These are phyloP conservation scores for Remersonia thermophila DNA, from an alignment of 2,329 filamentous ascomycete species.

Conservation along the genomic window DNA sequence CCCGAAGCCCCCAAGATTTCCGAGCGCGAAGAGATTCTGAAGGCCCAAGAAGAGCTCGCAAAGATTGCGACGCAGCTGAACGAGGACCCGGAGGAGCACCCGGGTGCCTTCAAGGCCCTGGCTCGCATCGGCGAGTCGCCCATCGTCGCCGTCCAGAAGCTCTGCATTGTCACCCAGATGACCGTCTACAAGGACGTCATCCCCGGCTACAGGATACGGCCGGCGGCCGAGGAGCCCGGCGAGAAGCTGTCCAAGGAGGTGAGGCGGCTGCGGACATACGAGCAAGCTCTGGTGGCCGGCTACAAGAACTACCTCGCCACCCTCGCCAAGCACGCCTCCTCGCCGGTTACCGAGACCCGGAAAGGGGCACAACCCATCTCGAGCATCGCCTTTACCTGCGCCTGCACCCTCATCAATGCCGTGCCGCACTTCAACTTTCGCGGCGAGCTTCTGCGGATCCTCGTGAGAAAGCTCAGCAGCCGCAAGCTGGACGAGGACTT, in stretches of 20 bases:
- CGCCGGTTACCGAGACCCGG: slow-evolving; percentile 26
- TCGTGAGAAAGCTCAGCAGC: slow-evolving; percentile 71
- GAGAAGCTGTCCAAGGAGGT: slow-evolving; percentile 90
- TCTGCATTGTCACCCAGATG: slow-evolving; percentile 76
- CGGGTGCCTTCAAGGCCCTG: slow-evolving; percentile 64
- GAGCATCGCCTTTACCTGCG: slow-evolving; percentile 71
- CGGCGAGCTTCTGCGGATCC: slow-evolving; percentile 70
- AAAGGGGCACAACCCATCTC: slow-evolving; percentile 40
- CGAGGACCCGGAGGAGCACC: slow-evolving; percentile 86
- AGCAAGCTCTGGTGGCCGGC: slow-evolving; percentile 72
- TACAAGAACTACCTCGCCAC: slow-evolving; percentile 79
- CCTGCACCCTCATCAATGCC: slow-evolving; percentile 64
- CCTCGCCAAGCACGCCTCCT: slow-evolving; percentile 54
- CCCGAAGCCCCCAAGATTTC: slow-evolving; percentile 53
- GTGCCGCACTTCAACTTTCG: slow-evolving; percentile 98
- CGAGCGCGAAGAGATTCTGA: slow-evolving; percentile 64
- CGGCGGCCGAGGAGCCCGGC: slow-evolving; percentile 59
- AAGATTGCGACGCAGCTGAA: slow-evolving; percentile 70
- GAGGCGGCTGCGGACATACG: slow-evolving; percentile 66
- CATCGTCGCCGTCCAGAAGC: slow-evolving; percentile 66
- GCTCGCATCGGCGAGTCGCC: slow-evolving; percentile 59
- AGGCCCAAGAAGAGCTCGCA: slow-evolving; percentile 86
- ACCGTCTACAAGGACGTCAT: slow-evolving; percentile 93
- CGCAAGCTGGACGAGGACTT: slow-evolving; percentile 63
- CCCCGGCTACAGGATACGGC: slow-evolving; percentile 87